These are phyloP conservation scores for Corynespora cassiicola DNA, from an alignment of 2,329 filamentous ascomycete species.

Conservation along the genomic window DNA sequence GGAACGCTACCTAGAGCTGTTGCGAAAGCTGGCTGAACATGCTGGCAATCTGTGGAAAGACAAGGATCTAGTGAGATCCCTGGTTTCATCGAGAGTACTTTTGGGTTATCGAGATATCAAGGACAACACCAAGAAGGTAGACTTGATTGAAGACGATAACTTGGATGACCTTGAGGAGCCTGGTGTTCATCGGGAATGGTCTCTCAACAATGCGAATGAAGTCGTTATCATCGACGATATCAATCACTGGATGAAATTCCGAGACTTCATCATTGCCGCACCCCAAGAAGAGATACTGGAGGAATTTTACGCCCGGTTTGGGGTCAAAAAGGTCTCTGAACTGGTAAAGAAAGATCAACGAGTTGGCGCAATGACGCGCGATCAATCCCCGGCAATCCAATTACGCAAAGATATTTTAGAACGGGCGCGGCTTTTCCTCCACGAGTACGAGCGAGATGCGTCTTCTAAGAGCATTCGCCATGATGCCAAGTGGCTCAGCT, in stretches of 20 bases:
- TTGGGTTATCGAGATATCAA: slow-evolving; percentile 77
- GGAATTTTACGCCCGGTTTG: slow-evolving; percentile 81
- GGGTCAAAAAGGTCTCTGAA: slow-evolving; percentile 75
- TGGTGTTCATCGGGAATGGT: slow-evolving; percentile 70
- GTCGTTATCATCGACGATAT: slow-evolving; percentile 67
- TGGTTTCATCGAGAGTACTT: slow-evolving; percentile 78
- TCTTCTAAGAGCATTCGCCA: slow-evolving; percentile 71
- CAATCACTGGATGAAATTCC: slow-evolving; percentile 79
- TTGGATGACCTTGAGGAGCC: slow-evolving; percentile 54
- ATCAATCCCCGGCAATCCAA: slow-evolving; percentile 72
- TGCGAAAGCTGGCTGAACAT: slow-evolving; percentile 81
- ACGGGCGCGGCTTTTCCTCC: slow-evolving; percentile 85
- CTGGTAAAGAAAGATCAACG: slow-evolving; percentile 80
- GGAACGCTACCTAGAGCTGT: slow-evolving; percentile 85
- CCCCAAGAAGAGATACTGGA: slow-evolving; percentile 90
- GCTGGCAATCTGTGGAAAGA: slow-evolving; percentile 75
- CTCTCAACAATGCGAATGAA: slow-evolving; percentile 76
- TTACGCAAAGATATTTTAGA: slow-evolving; percentile 85
- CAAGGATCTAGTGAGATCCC: slow-evolving; percentile 75
- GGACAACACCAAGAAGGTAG: slow-evolving; percentile 60
- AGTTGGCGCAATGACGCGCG: slow-evolving; percentile 70
- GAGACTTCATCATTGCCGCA: slow-evolving; percentile 80
- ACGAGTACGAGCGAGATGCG: slow-evolving; percentile 77
- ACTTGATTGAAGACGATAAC: slow-evolving; percentile 46
- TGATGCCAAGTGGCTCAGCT: slow-evolving; percentile 89